These are phyloP conservation scores for Neospora caninum DNA, from an alignment of 169 alveolate genomes.

Conservation along the genomic window DNA sequence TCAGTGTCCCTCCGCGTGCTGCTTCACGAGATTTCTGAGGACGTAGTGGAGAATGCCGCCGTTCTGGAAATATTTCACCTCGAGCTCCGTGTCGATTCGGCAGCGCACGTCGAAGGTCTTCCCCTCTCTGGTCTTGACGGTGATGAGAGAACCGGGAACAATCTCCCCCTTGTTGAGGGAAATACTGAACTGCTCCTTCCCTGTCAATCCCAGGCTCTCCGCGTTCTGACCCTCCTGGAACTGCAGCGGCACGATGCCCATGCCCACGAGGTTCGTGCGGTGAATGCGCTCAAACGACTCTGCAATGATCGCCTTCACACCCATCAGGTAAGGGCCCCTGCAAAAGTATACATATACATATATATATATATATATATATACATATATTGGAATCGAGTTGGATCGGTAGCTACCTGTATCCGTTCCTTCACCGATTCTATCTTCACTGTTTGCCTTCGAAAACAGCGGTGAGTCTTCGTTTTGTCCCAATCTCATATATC, in stretches of 20 bases:
- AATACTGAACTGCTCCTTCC: constrained; percentile 71
- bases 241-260: constrained; percentile 95
- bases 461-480: no score
- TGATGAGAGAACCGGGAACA: constrained; percentile 45
- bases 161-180: constrained; percentile 53
- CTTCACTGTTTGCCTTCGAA: no score
- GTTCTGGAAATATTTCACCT: constrained; percentile 86
- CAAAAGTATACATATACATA: background rate
- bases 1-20: background rate
- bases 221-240: constrained; percentile 91
- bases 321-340: constrained; percentile 92
- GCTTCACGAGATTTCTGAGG: constrained; percentile 82
- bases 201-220: constrained; percentile 89
- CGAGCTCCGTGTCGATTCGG: constrained; percentile 81
- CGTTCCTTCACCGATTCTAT: no score
- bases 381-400: background rate
- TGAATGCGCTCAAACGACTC: constrained; percentile 95
- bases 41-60: constrained; percentile 92
- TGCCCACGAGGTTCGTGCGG: constrained; percentile 94
- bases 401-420: no score
- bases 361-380: background rate
- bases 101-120: constrained; percentile 39
- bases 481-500: no score
- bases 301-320: constrained; percentile 94
- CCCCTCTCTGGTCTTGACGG: constrained; percentile 20